These are phyloP conservation scores for Dryadomyces quercus-mongolicae DNA, from an alignment of 2,329 filamentous ascomycete species.

Conservation along the genomic window DNA sequence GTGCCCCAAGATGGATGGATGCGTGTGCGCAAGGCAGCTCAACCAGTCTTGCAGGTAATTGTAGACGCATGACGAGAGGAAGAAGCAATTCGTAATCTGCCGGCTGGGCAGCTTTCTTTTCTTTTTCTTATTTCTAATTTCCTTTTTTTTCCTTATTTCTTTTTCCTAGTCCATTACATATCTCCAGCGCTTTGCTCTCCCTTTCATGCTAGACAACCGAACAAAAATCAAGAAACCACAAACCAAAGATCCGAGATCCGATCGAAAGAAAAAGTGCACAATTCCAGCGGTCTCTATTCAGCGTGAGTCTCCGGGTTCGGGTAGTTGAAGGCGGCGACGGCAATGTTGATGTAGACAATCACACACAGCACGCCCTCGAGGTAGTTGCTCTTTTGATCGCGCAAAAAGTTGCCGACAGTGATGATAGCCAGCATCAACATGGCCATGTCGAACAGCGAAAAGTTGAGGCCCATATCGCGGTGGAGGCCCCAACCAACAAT, in stretches of 20 bases:
- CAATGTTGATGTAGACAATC: slow-evolving; percentile 49
- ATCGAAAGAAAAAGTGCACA: neutral
- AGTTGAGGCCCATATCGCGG: slow-evolving; percentile 65
- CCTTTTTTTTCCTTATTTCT: too few relatives aligned
- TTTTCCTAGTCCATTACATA: too few relatives aligned
- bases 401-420: slow-evolving; percentile 75
- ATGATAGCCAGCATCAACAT: slow-evolving; percentile 74
- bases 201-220: too few relatives aligned
- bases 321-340: slow-evolving; percentile 26
- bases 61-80: slow-evolving; percentile 16
- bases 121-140: too few relatives aligned
- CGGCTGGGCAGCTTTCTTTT: too few relatives aligned
- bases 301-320: slow-evolving; percentile 5
- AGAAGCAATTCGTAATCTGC: too few relatives aligned
- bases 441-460: slow-evolving; percentile 76
- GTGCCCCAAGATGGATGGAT: slow-evolving; percentile 61
- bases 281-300: too few relatives aligned
- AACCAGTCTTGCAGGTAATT: slow-evolving; percentile 30
- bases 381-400: slow-evolving; percentile 84
- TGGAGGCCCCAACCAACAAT: slow-evolving; percentile 71
- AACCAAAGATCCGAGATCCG: neutral
- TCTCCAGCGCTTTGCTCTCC: too few relatives aligned
- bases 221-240: too few relatives aligned
- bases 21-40: slow-evolving; percentile 41
- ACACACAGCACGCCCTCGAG: slow-evolving; percentile 76